Evolutionary conservation across 352 stramenopile species (phyloP), one percentile per base, ranked within the genome.

Genomic region (Phytophthora pseudosyringae): DNA sequence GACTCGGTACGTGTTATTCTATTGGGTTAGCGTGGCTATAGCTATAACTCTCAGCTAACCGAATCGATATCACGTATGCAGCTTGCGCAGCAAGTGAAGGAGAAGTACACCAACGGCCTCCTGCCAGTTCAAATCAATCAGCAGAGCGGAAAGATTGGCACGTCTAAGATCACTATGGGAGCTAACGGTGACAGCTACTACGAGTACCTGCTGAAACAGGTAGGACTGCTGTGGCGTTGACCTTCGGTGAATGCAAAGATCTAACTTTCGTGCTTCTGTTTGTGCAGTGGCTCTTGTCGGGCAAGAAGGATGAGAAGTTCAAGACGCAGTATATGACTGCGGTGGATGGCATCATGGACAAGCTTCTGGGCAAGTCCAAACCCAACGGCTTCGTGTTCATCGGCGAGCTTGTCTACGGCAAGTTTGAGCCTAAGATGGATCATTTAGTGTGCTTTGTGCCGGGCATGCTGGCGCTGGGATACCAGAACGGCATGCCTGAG

Each of bases 381-480:
- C 79, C 83, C 10, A 90, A 81, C n/a, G 72, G 78, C 0, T 64
- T 83, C 2, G 69, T 81, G 15, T 90, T 91, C 45, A 86, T 94
- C 56, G 84, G 78, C 2, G 88, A 94, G 73, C 69, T 90, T 26
- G 70, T 89, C 15, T 53, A 78, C 38, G 75, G 69, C 33, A 61
- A 80, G 13, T 68, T 94, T 2, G 59, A 75, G 28, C 76, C 80
- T 25, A 89, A 90, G 65, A 94, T 94, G 83, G 88, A 98, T 63
- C 93, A 98, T 60, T 69, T 98, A 38, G 80, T 95, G 31, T 98
- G 93, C 72, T 98, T 97, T 52, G 70, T 97, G 13, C 90, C 92
- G 0, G 91, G 90, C 21, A 92, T 96, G 82, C 71, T 97, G 7
- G 78, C 89, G 1, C 79, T 98, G 1, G 91, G 89, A 6, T 86